Percentiles rank a stretch among this genome's conserved stretches.
These are phyloP conservation scores for Penicillium hesseltinei DNA, from an alignment of 2,329 filamentous ascomycete species.

Conservation along the genomic window DNA sequence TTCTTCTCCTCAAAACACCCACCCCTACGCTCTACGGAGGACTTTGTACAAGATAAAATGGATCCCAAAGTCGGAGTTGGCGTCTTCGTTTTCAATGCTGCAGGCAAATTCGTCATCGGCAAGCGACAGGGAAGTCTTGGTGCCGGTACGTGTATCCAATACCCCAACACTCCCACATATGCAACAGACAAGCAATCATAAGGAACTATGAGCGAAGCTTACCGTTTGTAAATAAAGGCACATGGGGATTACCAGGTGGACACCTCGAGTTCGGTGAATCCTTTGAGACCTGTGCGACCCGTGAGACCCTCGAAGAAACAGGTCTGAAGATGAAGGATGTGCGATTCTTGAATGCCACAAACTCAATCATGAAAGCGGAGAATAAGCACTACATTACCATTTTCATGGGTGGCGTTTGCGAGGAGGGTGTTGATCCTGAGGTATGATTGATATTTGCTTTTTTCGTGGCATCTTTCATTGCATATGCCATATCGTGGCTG, in stretches of 20 bases:
- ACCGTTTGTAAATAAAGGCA: constrained; percentile 43
- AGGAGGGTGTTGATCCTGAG: constrained; percentile 51
- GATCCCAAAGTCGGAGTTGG: constrained; percentile 48
- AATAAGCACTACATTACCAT: constrained; percentile 73
- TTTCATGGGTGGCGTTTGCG: constrained; percentile 58
- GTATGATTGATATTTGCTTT: constrained; percentile 38
- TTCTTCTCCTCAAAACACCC: background rate
- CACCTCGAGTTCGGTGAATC: constrained; percentile 70
- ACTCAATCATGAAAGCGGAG: constrained; percentile 61
- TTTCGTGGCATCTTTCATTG: background rate
- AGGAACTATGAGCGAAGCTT: background rate
- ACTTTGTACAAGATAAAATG: constrained; percentile 4
- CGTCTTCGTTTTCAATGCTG: constrained; percentile 46
- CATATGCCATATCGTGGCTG: background rate
- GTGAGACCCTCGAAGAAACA: constrained; percentile 71
- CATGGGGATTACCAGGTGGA: constrained; percentile 69
- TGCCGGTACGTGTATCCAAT: constrained; percentile 36
- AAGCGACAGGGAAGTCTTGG: constrained; percentile 49
- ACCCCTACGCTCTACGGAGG: background rate
- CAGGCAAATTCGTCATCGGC: constrained; percentile 49
- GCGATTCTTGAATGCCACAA: constrained; percentile 61
- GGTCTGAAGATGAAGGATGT: constrained; percentile 56
- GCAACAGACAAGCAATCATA: background rate
- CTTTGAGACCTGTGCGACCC: constrained; percentile 59
- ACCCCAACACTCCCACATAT: background rate